A percentile compares a stretch with the other conserved stretches of the same genome.
Conservation (phyloP, 306 rosid genomes). For the Sphenostylis stenocarpa region DNA sequence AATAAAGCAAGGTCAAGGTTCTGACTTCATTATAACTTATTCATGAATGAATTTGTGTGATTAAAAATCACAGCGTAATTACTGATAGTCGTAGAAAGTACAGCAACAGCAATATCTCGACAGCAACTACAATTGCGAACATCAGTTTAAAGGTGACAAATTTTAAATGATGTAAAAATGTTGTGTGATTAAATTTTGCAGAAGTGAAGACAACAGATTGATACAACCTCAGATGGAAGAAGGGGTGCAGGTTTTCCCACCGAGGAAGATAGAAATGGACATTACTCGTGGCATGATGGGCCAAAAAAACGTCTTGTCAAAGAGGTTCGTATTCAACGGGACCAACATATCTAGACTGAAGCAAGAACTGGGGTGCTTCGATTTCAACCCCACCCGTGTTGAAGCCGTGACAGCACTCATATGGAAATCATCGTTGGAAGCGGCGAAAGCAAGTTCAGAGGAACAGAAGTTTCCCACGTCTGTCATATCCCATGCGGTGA, state of each 20-base stretch:
- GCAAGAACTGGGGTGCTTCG: background rate
- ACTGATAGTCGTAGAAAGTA: too few relatives aligned
- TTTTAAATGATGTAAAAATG: too few relatives aligned
- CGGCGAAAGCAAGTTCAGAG: background rate
- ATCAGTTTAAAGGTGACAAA: too few relatives aligned
- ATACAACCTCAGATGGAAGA: background rate
- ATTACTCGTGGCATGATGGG: background rate
- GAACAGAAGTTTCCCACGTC: background rate
- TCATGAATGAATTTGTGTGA: too few relatives aligned
- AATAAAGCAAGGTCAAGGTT: too few relatives aligned
- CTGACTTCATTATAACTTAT: too few relatives aligned
- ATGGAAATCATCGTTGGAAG: conserved; percentile 9
- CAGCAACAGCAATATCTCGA: too few relatives aligned
- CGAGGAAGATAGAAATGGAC: background rate
- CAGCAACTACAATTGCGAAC: too few relatives aligned
- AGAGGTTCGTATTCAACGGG: background rate
- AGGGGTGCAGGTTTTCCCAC: background rate
- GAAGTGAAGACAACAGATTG: background rate
- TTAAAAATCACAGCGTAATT: too few relatives aligned
- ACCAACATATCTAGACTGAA: background rate
- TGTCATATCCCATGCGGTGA: conserved; percentile 20
- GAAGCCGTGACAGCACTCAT: conserved; percentile 30
- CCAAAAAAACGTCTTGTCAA: background rate
- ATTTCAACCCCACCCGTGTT: background rate
- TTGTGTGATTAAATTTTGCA: background rate